Evolutionary conservation across 768 basidiomycete species (phyloP).

Genomic region (Podaxis carcinomalis): DNA sequence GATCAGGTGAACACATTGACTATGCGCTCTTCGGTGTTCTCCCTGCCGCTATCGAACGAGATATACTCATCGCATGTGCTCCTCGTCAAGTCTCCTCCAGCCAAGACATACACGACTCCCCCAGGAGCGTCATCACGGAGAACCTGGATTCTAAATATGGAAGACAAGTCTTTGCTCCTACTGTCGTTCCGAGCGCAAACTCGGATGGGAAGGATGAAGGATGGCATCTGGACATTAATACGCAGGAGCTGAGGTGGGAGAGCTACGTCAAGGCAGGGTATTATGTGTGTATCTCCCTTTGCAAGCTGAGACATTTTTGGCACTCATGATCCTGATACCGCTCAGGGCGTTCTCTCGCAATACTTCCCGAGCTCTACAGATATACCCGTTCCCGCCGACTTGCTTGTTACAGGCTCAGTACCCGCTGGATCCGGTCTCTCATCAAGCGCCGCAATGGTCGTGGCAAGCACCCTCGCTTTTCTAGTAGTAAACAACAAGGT

Average conservation of each 20-base stretch:
- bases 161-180: slow-evolving; percentile 55
- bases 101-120: slow-evolving; percentile 25
- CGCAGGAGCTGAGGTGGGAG: slow-evolving; percentile 71
- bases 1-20: slow-evolving; percentile 75
- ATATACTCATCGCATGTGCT: slow-evolving; percentile 76
- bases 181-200: background rate
- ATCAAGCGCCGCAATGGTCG: slow-evolving; percentile 88
- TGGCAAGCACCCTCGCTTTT: slow-evolving; percentile 80
- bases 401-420: slow-evolving; percentile 77
- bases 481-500: slow-evolving; percentile 73
- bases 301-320: background rate
- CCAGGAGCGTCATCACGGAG: slow-evolving; percentile 57
- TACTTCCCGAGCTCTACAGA: slow-evolving; percentile 38
- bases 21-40: slow-evolving; percentile 82
- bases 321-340: background rate
- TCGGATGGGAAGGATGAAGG: slow-evolving; percentile 31
- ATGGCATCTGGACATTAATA: slow-evolving; percentile 79
- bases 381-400: slow-evolving; percentile 57
- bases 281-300: slow-evolving; percentile 45
- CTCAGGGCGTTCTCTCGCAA: slow-evolving; percentile 63
- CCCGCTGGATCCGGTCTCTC: slow-evolving; percentile 86
- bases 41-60: slow-evolving; percentile 80
- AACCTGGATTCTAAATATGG: slow-evolving; percentile 60
- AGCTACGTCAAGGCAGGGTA: slow-evolving; percentile 87
- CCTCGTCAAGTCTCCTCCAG: slow-evolving; percentile 30